Evolutionary conservation across 2,329 filamentous ascomycete genomes (phyloP).

Genomic region (Byssothecium circinans): DNA sequence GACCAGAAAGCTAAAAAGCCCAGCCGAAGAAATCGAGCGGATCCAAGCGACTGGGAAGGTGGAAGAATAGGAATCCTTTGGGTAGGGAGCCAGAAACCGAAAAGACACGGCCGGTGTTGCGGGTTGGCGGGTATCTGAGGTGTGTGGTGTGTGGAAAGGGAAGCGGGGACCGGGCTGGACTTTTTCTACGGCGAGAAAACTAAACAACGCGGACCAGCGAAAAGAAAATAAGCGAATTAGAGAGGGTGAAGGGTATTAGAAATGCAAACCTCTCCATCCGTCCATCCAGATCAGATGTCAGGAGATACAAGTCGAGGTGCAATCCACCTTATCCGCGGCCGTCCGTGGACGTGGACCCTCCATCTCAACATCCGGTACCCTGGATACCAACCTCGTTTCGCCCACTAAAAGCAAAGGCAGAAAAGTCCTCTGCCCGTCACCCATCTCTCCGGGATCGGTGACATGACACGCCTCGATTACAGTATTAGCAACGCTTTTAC

Average conservation of each 20-base stretch:
- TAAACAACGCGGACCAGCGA: no score
- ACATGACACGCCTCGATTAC: not conserved
- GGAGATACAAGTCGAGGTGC: not conserved
- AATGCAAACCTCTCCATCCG: not conserved
- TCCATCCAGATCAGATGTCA: not conserved
- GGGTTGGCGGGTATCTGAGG: not conserved
- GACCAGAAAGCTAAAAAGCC: not conserved
- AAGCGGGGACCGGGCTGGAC: no score
- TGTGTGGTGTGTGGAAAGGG: no score
- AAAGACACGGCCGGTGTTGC: not conserved
- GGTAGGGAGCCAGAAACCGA: no score
- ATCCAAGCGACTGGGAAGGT: not conserved
- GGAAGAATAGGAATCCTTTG: no score
- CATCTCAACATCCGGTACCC: no score
- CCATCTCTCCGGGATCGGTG: no score
- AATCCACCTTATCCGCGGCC: not conserved
- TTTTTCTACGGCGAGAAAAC: no score
- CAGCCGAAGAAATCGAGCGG: not conserved
- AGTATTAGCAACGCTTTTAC: slow-evolving; percentile 3
- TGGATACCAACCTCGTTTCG: no score
- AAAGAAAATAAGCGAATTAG: no score
- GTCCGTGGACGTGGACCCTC: not conserved
- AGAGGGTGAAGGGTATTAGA: not conserved
- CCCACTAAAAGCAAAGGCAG: no score
- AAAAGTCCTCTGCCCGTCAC: no score